Conservation (phyloP, 1,284 basidiomycete species). For the Agroathelia rolfsii region DNA sequence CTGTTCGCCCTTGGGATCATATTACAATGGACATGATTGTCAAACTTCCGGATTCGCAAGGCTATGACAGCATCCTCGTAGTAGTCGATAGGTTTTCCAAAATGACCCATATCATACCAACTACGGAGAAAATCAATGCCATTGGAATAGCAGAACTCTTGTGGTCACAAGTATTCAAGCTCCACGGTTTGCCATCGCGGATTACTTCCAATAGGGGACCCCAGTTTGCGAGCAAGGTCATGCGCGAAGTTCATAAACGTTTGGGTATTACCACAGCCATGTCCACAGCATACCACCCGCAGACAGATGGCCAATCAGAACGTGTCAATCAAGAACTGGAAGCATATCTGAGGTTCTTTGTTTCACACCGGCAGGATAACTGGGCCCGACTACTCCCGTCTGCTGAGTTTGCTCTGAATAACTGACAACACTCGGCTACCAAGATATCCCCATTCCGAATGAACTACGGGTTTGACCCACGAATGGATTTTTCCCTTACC, state of each 20-base stretch:
- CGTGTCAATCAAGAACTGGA: conserved; percentile 33
- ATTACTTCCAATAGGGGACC: too few relatives aligned
- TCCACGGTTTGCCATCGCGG: too few relatives aligned
- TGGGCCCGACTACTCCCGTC: conserved; percentile 33
- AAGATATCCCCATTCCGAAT: conserved; percentile 30
- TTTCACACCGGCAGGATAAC: conserved; percentile 31
- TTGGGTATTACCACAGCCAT: too few relatives aligned
- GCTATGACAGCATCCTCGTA: conserved; percentile 22
- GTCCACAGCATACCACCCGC: conserved; percentile 24
- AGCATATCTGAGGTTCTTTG: conserved; percentile 25
- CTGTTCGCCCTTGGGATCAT: conserved; percentile 26
- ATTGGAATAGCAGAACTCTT: too few relatives aligned
- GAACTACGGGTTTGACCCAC: conserved; percentile 26
- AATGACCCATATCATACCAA: too few relatives aligned
- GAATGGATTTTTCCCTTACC: too few relatives aligned
- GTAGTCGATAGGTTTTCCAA: too few relatives aligned
- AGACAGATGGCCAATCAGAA: conserved; percentile 33
- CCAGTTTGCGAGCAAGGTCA: conserved; percentile 13
- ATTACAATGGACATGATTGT: conserved; percentile 32
- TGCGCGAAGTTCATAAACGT: too few relatives aligned
- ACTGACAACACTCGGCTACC: conserved; percentile 24
- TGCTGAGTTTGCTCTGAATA: conserved; percentile 38
- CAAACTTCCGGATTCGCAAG: conserved; percentile 20
- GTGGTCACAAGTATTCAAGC: too few relatives aligned
- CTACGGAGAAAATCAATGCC: too few relatives aligned